A percentile compares a stretch with the other conserved stretches of the same genome.
Evolutionary conservation across 2,329 filamentous ascomycete genomes (phyloP).

Genomic region (Scortechinia acanthostroma): DNA sequence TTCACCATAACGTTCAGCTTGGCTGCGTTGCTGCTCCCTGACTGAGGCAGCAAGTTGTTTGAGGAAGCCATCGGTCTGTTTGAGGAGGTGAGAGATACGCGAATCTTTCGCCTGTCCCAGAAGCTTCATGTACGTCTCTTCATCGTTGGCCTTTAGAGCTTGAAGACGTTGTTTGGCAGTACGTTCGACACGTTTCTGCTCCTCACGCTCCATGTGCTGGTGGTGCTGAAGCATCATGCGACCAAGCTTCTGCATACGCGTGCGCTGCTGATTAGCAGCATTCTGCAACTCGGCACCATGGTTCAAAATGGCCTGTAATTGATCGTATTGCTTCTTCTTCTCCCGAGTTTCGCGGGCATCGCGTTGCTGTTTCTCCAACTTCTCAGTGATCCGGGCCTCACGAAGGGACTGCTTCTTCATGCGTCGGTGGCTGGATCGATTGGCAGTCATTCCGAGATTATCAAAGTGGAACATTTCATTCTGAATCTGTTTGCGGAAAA

Average conservation of each 20-base stretch:
- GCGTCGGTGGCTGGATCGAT: constrained; percentile 80
- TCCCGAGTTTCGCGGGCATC: constrained; percentile 92
- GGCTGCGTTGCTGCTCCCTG: constrained; percentile 82
- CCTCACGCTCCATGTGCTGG: constrained; percentile 95
- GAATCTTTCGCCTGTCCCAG: constrained; percentile 98
- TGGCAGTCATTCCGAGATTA: constrained; percentile 94
- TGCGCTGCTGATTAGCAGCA: constrained; percentile 58
- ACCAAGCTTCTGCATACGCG: constrained; percentile 77
- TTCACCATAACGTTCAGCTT: constrained; percentile 71
- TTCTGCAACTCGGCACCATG: constrained; percentile 74
- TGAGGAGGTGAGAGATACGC: constrained; percentile 92
- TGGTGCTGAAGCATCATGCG: constrained; percentile 85
- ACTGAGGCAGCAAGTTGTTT: constrained; percentile 91
- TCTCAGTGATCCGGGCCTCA: constrained; percentile 95
- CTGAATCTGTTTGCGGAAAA: constrained; percentile 78
- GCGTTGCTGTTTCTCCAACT: constrained; percentile 96
- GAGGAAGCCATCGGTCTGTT: constrained; percentile 95
- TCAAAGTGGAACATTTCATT: constrained; percentile 92
- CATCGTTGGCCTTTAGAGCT: constrained; percentile 96
- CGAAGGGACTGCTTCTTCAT: constrained; percentile 96
- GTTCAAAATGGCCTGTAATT: constrained; percentile 76
- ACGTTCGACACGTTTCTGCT: constrained; percentile 94
- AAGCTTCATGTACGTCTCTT: constrained; percentile 96
- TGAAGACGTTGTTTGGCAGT: constrained; percentile 99
- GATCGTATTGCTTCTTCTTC: constrained; percentile 94